These are phyloP conservation scores for Rosa chinensis DNA, from an alignment of 306 rosid genomes.

Conservation along the genomic window DNA sequence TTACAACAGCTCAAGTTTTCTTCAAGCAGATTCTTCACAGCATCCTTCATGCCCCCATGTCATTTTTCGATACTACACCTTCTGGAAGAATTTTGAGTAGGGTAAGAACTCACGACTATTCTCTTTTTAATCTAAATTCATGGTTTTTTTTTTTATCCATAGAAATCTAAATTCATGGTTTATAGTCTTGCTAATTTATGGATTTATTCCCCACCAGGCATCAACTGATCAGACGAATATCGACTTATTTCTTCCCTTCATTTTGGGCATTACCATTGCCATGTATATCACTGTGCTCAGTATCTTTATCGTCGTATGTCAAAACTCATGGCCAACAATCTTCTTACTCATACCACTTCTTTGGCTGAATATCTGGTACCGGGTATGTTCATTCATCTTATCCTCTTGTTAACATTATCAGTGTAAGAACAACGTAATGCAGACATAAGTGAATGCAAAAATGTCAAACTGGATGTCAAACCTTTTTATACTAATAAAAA, in stretches of 20 bases:
- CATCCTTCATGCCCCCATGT: slow-evolving; percentile 95
- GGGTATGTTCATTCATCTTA: slow-evolving; percentile 54
- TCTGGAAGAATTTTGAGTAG: slow-evolving; percentile 92
- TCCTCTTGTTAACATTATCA: neutral
- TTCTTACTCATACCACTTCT: slow-evolving; percentile 80
- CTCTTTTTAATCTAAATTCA: neutral
- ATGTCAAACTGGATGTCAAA: neutral
- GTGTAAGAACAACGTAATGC: neutral
- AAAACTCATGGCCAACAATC: slow-evolving; percentile 91
- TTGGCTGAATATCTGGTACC: slow-evolving; percentile 92
- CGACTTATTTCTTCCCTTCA: slow-evolving; percentile 71
- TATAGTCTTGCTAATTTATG: neutral
- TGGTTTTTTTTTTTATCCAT: too few species aligned
- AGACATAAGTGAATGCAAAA: neutral
- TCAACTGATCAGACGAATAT: slow-evolving; percentile 93
- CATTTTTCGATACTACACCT: slow-evolving; percentile 97
- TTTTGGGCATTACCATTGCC: slow-evolving; percentile 47
- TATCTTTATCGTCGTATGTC: slow-evolving; percentile 66
- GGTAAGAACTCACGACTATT: slow-evolving; percentile 45
- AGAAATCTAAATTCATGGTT: neutral
- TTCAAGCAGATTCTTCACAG: slow-evolving; percentile 69
- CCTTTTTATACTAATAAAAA: neutral
- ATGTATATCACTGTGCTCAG: slow-evolving; percentile 77
- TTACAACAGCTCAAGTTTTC: slow-evolving; percentile 72
- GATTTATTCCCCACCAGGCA: slow-evolving; percentile 44